Percentiles rank a stretch among this genome's conserved stretches.
Conservation (phyloP, 164 flowering plant species). For the Litsea cubeba region DNA sequence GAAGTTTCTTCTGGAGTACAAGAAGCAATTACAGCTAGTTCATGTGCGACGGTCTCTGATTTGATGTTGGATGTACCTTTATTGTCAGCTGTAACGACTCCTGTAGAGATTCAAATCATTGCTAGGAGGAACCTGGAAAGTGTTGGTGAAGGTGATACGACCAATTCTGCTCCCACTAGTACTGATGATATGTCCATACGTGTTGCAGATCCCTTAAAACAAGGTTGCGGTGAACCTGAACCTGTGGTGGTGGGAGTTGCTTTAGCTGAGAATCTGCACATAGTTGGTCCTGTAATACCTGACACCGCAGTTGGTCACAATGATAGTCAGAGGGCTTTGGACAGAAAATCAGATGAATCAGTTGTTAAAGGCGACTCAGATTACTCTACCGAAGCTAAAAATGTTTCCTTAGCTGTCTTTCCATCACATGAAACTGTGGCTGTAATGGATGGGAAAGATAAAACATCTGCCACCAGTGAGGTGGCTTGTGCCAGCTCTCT, state of each 20-base stretch:
- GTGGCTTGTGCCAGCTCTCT: background rate
- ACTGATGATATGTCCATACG: background rate
- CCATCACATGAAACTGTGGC: background rate
- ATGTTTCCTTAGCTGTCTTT: background rate
- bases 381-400: background rate
- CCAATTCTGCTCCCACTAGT: background rate
- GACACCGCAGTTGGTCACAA: no score
- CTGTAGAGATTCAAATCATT: background rate
- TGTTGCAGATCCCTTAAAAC: background rate
- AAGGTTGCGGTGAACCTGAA: background rate
- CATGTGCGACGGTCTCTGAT: background rate
- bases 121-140: background rate
- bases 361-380: background rate
- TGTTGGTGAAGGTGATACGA: background rate
- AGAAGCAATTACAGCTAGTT: background rate
- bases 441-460: background rate
- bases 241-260: background rate
- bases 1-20: background rate
- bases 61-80: background rate
- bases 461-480: background rate
- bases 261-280: background rate
- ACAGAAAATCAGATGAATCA: background rate
- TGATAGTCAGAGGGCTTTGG: background rate
- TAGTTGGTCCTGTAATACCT: background rate
- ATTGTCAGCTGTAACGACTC: background rate